These are phyloP conservation scores for Pseudonitzschia multistriata DNA, from an alignment of 108 stramenopile species.

Conservation along the genomic window DNA sequence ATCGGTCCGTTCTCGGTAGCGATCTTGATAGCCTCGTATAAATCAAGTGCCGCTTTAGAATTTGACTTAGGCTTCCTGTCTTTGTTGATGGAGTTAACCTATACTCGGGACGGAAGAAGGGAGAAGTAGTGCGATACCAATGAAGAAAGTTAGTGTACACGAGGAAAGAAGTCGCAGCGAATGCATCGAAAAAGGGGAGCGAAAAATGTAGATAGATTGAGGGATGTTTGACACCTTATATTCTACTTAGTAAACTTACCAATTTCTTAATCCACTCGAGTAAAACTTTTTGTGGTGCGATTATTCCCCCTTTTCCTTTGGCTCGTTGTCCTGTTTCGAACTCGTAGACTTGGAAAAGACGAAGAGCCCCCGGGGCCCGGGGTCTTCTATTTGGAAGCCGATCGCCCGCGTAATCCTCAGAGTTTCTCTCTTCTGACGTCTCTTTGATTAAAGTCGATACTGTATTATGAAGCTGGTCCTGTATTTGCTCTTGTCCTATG, in stretches of 20 bases:
- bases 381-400: constrained; percentile 30
- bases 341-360: constrained; percentile 47
- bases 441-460: constrained; percentile 20
- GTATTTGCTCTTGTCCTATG: constrained; percentile 37
- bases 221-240: neutral
- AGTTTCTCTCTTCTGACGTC: constrained; percentile 15
- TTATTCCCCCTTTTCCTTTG: constrained; percentile 27
- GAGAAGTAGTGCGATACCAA: neutral
- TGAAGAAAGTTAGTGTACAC: neutral
- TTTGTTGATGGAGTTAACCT: constrained; percentile 20
- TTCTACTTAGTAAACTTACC: constrained; percentile 42
- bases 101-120: neutral
- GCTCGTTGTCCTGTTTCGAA: constrained; percentile 21
- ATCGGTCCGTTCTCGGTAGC: constrained; percentile 20
- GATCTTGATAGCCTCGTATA: constrained; percentile 24
- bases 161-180: neutral
- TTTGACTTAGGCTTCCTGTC: constrained; percentile 13
- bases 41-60: constrained; percentile 21
- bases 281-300: constrained; percentile 46
- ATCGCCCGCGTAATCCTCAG: constrained; percentile 25
- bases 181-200: neutral
- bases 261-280: constrained; percentile 39
- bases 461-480: constrained; percentile 32
- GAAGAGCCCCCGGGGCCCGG: constrained; percentile 47
- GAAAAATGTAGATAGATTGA: neutral